Conservation (phyloP, 495 filamentous ascomycete genomes). For the Trichoderma gamsii region DNA sequence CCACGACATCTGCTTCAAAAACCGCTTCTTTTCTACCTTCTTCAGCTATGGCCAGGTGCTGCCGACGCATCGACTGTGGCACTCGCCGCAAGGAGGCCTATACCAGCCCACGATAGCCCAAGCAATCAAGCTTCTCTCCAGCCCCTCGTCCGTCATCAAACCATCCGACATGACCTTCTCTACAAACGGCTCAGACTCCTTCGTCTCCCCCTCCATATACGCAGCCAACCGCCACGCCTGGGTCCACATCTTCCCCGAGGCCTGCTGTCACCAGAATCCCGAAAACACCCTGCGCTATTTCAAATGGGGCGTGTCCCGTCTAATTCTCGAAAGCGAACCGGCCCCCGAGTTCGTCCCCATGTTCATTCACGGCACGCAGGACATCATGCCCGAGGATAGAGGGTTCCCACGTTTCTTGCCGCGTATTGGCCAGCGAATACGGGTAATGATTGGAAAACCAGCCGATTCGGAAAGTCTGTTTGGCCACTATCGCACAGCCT, state of each 20-base stretch:
- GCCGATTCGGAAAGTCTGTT: constrained; percentile 55
- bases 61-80: constrained; percentile 72
- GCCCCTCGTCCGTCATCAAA: constrained; percentile 34
- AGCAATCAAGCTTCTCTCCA: constrained; percentile 73
- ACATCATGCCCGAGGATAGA: constrained; percentile 77
- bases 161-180: constrained; percentile 57
- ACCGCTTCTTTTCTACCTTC: constrained; percentile 58
- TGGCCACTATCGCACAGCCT: constrained; percentile 30
- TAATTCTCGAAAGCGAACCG: constrained; percentile 81
- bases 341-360: constrained; percentile 85
- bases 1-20: constrained; percentile 86
- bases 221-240: constrained; percentile 56
- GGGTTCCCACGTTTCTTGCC: constrained; percentile 77
- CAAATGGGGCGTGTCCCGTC: constrained; percentile 88
- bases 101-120: constrained; percentile 87
- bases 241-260: constrained; percentile 96
- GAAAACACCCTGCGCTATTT: constrained; percentile 83
- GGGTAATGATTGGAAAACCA: constrained; percentile 66
- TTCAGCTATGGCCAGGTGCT: constrained; percentile 84
- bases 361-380: constrained; percentile 82
- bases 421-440: constrained; percentile 61
- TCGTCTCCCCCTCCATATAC: constrained; percentile 53
- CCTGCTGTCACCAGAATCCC: constrained; percentile 82
- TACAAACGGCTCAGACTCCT: constrained; percentile 52
- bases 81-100: constrained; percentile 69